Conservation (phyloP, 805 yeast species). For the Candida germanica region DNA sequence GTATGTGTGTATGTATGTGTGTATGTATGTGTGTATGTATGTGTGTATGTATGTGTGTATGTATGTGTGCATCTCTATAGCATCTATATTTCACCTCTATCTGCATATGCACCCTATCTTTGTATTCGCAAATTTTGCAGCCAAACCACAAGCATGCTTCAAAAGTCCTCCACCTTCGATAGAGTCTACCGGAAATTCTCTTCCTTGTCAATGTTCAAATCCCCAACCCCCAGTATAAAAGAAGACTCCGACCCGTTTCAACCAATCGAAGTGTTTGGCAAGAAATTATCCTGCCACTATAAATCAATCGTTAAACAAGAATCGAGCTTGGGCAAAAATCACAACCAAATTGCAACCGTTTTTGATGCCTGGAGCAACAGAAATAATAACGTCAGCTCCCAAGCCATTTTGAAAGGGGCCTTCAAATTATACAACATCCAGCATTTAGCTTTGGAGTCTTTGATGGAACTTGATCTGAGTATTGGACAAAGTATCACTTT, state of each 20-base stretch:
- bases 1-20: too few species aligned
- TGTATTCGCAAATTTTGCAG: too few species aligned
- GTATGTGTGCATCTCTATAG: too few species aligned
- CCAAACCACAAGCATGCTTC: too few species aligned
- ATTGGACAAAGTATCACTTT: conserved; percentile 4
- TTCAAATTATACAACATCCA: background rate
- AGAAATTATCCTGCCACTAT: background rate
- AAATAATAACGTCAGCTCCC: background rate
- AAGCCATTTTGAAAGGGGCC: background rate
- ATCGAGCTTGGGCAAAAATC: background rate
- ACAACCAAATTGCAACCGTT: background rate
- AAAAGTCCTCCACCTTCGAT: too few species aligned
- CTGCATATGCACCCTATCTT: too few species aligned
- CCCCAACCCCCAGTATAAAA: too few species aligned
- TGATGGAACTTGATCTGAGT: background rate
- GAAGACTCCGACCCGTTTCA: background rate
- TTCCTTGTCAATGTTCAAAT: too few species aligned
- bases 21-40: too few species aligned
- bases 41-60: too few species aligned
- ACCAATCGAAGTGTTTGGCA: background rate
- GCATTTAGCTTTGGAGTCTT: background rate
- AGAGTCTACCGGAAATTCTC: too few species aligned
- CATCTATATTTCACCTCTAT: too few species aligned
- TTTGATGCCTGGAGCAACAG: background rate
- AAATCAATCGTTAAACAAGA: background rate